A percentile compares a stretch with the other conserved stretches of the same genome.
These are phyloP conservation scores for Cercophora newfieldiana DNA, from an alignment of 495 filamentous ascomycete genomes.

Conservation along the genomic window DNA sequence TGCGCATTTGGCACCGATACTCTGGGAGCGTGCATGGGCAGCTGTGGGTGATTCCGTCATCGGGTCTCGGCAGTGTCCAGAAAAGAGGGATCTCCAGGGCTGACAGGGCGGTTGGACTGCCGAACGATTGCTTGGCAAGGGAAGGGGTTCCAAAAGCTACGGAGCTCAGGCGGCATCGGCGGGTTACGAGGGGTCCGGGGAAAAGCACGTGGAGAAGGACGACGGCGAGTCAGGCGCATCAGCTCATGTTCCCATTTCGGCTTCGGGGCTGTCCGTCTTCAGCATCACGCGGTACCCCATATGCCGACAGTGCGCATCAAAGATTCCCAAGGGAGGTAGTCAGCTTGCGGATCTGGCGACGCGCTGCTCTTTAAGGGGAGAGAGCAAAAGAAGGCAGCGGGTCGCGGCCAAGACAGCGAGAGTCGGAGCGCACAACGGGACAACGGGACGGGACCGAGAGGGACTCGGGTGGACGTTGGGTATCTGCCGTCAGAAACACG, in stretches of 20 bases:
- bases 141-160: constrained; percentile 1
- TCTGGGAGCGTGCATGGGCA: not conserved
- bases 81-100: not conserved
- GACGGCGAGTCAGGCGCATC: not conserved
- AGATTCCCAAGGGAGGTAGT: not conserved
- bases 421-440: constrained; percentile 9
- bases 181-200: not conserved
- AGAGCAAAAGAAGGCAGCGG: not conserved
- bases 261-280: constrained; percentile 2
- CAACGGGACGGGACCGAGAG: not conserved
- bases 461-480: constrained; percentile 12
- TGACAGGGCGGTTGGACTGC: not conserved
- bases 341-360: constrained; percentile 4
- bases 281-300: constrained; percentile 7
- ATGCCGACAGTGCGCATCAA: constrained; percentile 10
- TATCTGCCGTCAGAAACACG: constrained; percentile 4
- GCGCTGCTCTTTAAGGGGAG: constrained; percentile 14
- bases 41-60: not conserved
- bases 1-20: not conserved
- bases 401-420: constrained; percentile 11
- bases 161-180: constrained; percentile 6
- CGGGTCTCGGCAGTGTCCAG: not conserved
- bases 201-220: constrained; percentile 7
- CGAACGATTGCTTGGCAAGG: constrained; percentile 1
- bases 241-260: constrained; percentile 17